A percentile compares a stretch with the other conserved stretches of the same genome.
Conservation (phyloP, 176 grass and related monocot genomes). For the Canna indica region DNA sequence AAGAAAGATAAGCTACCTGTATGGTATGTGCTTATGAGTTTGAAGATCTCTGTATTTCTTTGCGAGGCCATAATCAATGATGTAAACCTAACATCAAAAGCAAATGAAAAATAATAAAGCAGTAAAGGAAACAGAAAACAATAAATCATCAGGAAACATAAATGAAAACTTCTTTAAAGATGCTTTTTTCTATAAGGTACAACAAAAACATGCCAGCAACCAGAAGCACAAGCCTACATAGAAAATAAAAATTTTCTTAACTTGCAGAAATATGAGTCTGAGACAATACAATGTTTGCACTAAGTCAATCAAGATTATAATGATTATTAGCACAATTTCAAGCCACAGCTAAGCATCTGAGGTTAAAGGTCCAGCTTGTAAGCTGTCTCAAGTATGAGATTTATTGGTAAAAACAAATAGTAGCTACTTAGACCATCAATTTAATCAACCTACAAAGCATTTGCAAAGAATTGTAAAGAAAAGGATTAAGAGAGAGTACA, state of each 20-base stretch:
- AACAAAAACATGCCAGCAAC: background rate
- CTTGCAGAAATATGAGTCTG: background rate
- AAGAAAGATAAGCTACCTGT: conserved; percentile 30
- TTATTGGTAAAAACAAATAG: background rate
- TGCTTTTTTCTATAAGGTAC: background rate
- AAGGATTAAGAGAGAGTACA: background rate
- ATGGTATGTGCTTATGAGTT: conserved; percentile 71
- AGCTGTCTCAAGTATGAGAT: background rate
- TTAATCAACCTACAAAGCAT: background rate
- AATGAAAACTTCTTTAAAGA: background rate
- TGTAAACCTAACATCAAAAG: conserved; percentile 42
- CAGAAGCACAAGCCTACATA: background rate
- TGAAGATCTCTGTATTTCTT: conserved; percentile 76
- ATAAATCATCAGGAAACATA: background rate
- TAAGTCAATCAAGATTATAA: background rate
- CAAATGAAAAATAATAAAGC: background rate
- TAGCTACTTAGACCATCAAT: background rate
- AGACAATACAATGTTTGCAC: background rate
- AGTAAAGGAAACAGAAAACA: background rate
- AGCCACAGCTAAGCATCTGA: background rate
- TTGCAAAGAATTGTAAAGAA: background rate
- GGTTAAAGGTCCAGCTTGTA: background rate
- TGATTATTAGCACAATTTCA: background rate
- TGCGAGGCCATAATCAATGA: conserved; percentile 73
- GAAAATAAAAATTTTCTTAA: background rate